Percentiles rank a stretch among this genome's conserved stretches.
These are phyloP conservation scores for Hirschfeldia incana DNA, from an alignment of 345 rosid species.

Conservation along the genomic window DNA sequence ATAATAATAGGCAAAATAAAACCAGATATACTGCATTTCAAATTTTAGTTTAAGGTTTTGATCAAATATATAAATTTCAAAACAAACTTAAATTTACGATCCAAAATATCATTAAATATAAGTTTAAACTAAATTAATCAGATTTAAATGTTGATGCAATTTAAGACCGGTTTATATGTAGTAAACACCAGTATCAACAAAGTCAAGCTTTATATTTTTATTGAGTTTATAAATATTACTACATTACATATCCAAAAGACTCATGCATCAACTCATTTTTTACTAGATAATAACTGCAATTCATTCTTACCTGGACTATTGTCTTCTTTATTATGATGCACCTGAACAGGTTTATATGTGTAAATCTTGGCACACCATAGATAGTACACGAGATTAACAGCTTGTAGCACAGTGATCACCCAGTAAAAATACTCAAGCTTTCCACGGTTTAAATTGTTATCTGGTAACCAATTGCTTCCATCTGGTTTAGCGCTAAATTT, in stretches of 20 bases:
- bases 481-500: slow-evolving; percentile 57
- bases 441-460: slow-evolving; percentile 68
- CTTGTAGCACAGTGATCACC: slow-evolving; percentile 66
- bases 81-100: too few species aligned
- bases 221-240: slow-evolving; percentile 20
- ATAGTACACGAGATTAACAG: slow-evolving; percentile 59
- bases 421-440: slow-evolving; percentile 84
- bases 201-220: background rate
- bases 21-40: background rate
- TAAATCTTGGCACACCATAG: slow-evolving; percentile 64
- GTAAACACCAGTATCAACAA: background rate
- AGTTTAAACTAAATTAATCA: background rate
- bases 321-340: slow-evolving; percentile 41
- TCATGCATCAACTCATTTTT: slow-evolving; percentile 24
- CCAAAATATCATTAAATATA: background rate
- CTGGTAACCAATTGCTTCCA: slow-evolving; percentile 85
- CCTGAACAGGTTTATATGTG: slow-evolving; percentile 70
- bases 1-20: too few species aligned
- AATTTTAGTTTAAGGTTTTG: background rate
- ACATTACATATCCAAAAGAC: slow-evolving; percentile 7
- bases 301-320: slow-evolving; percentile 31
- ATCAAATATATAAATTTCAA: too few species aligned
- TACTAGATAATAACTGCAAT: slow-evolving; percentile 25
- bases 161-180: background rate
- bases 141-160: background rate